Conservation (phyloP, 768 basidiomycete species). For the Lactarius hengduanensis region DNA sequence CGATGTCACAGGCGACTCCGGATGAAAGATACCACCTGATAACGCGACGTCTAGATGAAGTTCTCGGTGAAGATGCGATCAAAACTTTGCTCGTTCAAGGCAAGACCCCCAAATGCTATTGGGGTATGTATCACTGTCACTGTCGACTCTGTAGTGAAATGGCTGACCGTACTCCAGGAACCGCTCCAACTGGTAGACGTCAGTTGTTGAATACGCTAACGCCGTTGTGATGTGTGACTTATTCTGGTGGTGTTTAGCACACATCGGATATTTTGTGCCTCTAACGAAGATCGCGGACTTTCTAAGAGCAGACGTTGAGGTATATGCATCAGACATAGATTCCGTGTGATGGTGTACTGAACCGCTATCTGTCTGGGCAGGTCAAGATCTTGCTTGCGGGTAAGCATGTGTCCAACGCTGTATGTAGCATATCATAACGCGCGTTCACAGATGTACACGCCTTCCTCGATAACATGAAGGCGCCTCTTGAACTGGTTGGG, state of each 20-base stretch:
- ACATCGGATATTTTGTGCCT: slow-evolving; percentile 96
- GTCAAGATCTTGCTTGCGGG: slow-evolving; percentile 83
- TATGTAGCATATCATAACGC: slow-evolving; percentile 1
- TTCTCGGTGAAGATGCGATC: slow-evolving; percentile 81
- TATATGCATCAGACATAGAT: slow-evolving; percentile 37
- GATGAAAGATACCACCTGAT: slow-evolving; percentile 73
- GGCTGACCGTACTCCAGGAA: slow-evolving; percentile 50
- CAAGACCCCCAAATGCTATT: slow-evolving; percentile 80
- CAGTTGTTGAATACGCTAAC: slow-evolving; percentile 36
- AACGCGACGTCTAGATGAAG: slow-evolving; percentile 81
- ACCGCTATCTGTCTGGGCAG: slow-evolving; percentile 34
- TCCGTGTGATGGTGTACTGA: slow-evolving; percentile 26
- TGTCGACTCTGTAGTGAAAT: slow-evolving; percentile 8
- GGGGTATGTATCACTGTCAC: slow-evolving; percentile 61
- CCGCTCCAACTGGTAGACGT: slow-evolving; percentile 94
- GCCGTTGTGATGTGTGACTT: neutral
- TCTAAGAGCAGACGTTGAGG: slow-evolving; percentile 86
- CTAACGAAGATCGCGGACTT: slow-evolving; percentile 97
- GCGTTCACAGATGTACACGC: slow-evolving; percentile 78
- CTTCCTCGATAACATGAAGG: slow-evolving; percentile 96
- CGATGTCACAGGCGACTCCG: slow-evolving; percentile 23
- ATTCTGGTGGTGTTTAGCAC: slow-evolving; percentile 52
- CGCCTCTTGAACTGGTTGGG: slow-evolving; percentile 86
- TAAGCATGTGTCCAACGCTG: slow-evolving; percentile 31
- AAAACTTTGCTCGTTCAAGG: slow-evolving; percentile 78